Evolutionary conservation across 106 monocot genomes (phyloP).

Genomic region (Posidonia australis): DNA sequence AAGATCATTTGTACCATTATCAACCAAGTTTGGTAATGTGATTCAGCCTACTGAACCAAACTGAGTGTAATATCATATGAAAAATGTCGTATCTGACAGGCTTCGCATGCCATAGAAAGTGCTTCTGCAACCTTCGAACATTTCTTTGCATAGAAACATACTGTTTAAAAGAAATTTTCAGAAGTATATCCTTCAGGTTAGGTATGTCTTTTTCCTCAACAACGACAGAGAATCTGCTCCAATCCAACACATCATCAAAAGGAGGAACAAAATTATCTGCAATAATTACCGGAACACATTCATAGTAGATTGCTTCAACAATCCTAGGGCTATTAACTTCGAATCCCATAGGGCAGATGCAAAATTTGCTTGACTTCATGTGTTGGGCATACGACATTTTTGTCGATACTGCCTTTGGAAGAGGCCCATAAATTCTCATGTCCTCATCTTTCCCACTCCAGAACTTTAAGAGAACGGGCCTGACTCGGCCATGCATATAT

Average conservation of each 20-base stretch:
- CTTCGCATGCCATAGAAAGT: slow-evolving; percentile 79
- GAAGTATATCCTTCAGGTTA: slow-evolving; percentile 55
- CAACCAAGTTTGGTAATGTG: too few relatives aligned
- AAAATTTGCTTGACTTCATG: slow-evolving; percentile 70
- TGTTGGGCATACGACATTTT: slow-evolving; percentile 52
- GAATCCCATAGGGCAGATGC: slow-evolving; percentile 79
- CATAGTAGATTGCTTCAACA: slow-evolving; percentile 73
- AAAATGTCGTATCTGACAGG: slow-evolving; percentile 80
- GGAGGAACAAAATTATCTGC: slow-evolving; percentile 86
- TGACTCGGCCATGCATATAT: slow-evolving; percentile 51
- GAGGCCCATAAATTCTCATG: slow-evolving; percentile 44
- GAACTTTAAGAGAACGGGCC: slow-evolving; percentile 38
- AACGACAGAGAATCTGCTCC: slow-evolving; percentile 72
- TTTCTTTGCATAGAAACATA: slow-evolving; percentile 66
- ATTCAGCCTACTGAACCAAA: slow-evolving; percentile 81
- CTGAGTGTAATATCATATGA: slow-evolving; percentile 92
- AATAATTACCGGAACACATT: slow-evolving; percentile 82
- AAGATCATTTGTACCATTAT: too few relatives aligned
- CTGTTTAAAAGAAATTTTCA: slow-evolving; percentile 35
- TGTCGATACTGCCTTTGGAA: slow-evolving; percentile 27
- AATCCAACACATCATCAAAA: slow-evolving; percentile 77
- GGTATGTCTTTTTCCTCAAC: slow-evolving; percentile 87
- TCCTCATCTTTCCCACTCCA: slow-evolving; percentile 52
- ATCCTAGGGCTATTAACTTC: slow-evolving; percentile 90
- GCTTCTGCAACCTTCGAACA: slow-evolving; percentile 64